Conservation (phyloP, 2,329 filamentous ascomycete species). For the Chaetomiaceae sp. region DNA sequence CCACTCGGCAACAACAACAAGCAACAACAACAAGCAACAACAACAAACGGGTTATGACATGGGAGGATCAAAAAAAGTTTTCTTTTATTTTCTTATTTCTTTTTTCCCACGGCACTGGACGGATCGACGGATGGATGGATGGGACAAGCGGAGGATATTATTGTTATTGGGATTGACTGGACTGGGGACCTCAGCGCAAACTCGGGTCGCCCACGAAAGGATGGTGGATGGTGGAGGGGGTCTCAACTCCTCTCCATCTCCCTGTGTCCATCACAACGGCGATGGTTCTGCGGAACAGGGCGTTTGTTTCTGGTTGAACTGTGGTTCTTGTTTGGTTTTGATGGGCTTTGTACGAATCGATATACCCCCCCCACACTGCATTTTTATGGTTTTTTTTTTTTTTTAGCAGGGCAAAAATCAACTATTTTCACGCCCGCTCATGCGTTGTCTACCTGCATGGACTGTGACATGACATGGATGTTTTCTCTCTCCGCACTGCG, state of each 20-base stretch:
- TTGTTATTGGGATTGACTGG: background rate
- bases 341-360: conserved; percentile 21
- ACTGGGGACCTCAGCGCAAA: background rate
- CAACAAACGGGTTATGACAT: conserved; percentile 8
- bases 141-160: background rate
- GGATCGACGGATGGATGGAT: background rate
- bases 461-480: too few relatives aligned
- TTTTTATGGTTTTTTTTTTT: conserved; percentile 6
- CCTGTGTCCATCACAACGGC: background rate
- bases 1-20: background rate
- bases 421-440: background rate
- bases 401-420: background rate
- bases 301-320: conserved; percentile 45
- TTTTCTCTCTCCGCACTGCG: too few relatives aligned
- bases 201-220: too few relatives aligned
- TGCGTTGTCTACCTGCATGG: too few relatives aligned
- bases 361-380: conserved; percentile 38
- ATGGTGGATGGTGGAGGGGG: too few relatives aligned
- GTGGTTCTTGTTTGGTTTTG: conserved; percentile 17
- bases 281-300: conserved; percentile 18
- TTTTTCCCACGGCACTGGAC: background rate
- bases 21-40: background rate
- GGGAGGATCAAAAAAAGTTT: conserved; percentile 16
- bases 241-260: too few relatives aligned
- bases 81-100: background rate